Base-by-base conservation (phyloP, 257 asterid genomes). In the Salvia hispanica region DNA sequence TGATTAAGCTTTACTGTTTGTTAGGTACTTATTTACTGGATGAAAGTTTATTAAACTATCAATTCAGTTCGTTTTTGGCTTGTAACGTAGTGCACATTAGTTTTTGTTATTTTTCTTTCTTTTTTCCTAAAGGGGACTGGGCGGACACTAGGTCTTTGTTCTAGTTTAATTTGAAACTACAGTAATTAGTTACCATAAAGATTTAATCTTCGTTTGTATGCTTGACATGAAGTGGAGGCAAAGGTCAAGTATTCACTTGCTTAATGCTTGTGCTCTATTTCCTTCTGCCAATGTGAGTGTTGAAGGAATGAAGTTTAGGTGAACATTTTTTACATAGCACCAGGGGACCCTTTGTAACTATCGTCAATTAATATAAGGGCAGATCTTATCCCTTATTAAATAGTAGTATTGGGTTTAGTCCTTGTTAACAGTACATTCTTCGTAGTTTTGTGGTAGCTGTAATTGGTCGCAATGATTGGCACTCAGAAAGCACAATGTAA, bases 381-480 rank as follows among this genome's bases (percentile, higher is more conserved):
- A 5, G 31, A n/a, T 47, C 10, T 11, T 4, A 28, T n/a, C 9
- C 18, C 3, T 13, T 14, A 9, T 58, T 58, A 57, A 2, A 33
- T 33, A 43, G 11, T 15, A 25, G 13, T 18, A 52, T 7, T 1
- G 16, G 13, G 39, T 59, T 48, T 31, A 47, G 45, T 25, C 45
- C 54, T 5, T n/a, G 8, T 9, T 9, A 9, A 16, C 55, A 9
- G 16, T 21, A 12, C 7, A 21, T 9, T 54, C 46, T 48, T 47
- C 21, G 13, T 14, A 14, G 57, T 18, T 3, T 13, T 12, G 47
- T n/a, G 67, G 53, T 66, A 51, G 51, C 25, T 7, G 28, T 36
- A 14, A 34, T 58, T 52, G 57, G 52, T 60, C 66, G 61, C 18
- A 28, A 54, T 1, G n/a, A 4, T 33, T 39, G 36, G 57, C 69